phyloP scores from a whole-genome alignment of 805 yeast genomes.

The Candida fluviatilis region DNA sequence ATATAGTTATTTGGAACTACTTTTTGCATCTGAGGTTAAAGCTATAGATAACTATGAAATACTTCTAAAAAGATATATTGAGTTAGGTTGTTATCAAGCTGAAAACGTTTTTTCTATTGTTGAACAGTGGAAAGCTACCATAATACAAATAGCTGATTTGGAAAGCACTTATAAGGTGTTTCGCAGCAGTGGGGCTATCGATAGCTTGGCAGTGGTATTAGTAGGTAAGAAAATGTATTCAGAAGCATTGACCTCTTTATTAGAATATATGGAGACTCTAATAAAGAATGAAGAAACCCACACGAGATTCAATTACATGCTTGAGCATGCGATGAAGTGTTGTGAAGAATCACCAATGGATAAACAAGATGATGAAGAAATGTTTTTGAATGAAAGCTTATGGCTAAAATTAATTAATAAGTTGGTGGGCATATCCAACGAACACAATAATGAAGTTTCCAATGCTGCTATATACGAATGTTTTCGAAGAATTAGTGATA shows the following conservation, averaged over 20 bases:
- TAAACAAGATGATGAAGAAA: slow-evolving; percentile 5
- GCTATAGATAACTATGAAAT: slow-evolving; percentile 5
- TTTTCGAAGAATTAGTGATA: slow-evolving; percentile 29
- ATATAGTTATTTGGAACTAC: slow-evolving; percentile 27
- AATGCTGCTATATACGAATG: slow-evolving; percentile 28
- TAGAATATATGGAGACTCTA: slow-evolving; percentile 12
- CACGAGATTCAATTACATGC: slow-evolving; percentile 28
- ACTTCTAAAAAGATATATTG: slow-evolving; percentile 16
- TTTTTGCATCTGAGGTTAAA: slow-evolving; percentile 19
- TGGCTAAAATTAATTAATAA: slow-evolving; percentile 28
- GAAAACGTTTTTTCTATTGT: slow-evolving; percentile 13
- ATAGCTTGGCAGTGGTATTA: slow-evolving; percentile 28
- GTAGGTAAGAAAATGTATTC: slow-evolving; percentile 16
- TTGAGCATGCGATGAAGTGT: slow-evolving; percentile 28
- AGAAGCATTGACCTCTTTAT: slow-evolving; percentile 19
- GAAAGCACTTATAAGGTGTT: slow-evolving; percentile 14
- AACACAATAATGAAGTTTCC: slow-evolving; percentile 5
- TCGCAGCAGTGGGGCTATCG: slow-evolving; percentile 18
- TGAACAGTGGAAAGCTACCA: slow-evolving; percentile 5
- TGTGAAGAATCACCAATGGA: slow-evolving; percentile 20
- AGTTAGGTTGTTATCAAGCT: slow-evolving; percentile 17
- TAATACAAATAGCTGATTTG: slow-evolving; percentile 7
- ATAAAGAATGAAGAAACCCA: background rate
- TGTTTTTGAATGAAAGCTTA: slow-evolving; percentile 18
- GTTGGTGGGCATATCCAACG: slow-evolving; percentile 18